phyloP scores from a whole-genome alignment of 2,329 filamentous ascomycete genomes.

The Geosmithia putterillii region DNA sequence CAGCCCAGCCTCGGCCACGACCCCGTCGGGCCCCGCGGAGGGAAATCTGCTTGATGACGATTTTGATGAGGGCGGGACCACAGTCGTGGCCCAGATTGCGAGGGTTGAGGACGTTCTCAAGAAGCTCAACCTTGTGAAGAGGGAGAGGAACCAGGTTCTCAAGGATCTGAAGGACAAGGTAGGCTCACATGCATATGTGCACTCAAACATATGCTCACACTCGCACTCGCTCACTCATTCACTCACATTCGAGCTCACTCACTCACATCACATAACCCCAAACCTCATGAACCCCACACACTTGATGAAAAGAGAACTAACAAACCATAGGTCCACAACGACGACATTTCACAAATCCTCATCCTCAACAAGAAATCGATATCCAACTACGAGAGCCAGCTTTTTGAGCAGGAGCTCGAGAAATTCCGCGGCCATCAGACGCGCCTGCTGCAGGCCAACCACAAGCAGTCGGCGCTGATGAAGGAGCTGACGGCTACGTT shows the following conservation, averaged over 20 bases:
- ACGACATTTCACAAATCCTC: constrained; percentile 94
- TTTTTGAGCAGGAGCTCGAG: constrained; percentile 94
- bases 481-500: constrained; percentile 87
- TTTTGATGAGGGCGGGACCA: constrained; percentile 68
- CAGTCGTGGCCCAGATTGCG: constrained; percentile 79
- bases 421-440: constrained; percentile 93
- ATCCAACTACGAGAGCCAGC: constrained; percentile 76
- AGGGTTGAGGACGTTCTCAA: constrained; percentile 83
- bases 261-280: too few species aligned
- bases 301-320: background rate
- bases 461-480: constrained; percentile 89
- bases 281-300: too few species aligned
- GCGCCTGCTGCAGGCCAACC: constrained; percentile 79
- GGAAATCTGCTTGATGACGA: constrained; percentile 83
- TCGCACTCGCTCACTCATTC: too few species aligned
- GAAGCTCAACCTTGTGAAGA: constrained; percentile 84
- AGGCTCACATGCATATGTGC: constrained; percentile 11
- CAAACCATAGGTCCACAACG: constrained; percentile 65
- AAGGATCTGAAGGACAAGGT: constrained; percentile 98
- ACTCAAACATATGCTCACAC: too few species aligned
- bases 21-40: constrained; percentile 36
- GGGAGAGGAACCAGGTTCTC: constrained; percentile 79
- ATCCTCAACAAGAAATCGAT: constrained; percentile 98
- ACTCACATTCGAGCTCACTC: too few species aligned
- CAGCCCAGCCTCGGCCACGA: constrained; percentile 33